Evolutionary conservation across 768 basidiomycete genomes (phyloP).

Genomic region (Pulveroboletus sp.): DNA sequence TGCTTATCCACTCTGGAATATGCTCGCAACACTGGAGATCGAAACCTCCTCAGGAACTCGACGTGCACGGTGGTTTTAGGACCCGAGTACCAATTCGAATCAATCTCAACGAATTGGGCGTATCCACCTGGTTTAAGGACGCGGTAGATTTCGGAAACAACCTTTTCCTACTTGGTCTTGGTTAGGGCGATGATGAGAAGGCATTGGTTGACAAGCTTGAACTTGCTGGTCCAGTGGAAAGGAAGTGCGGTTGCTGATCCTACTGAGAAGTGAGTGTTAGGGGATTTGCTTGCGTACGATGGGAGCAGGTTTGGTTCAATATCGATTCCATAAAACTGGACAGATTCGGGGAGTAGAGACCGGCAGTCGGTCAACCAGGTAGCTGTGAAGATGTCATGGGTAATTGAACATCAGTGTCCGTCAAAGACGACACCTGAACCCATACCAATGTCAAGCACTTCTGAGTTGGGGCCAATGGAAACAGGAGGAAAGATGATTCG

Average conservation of each 20-base stretch:
- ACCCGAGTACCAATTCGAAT: conserved; percentile 12
- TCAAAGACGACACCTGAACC: conserved; percentile 16
- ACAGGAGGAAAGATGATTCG: conserved; percentile 13
- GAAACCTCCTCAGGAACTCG: conserved; percentile 8
- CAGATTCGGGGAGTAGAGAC: conserved; percentile 5
- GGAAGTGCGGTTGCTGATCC: conserved; percentile 21
- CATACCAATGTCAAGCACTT: conserved; percentile 20
- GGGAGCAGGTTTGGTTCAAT: conserved; percentile 19
- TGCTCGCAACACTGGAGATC: conserved; percentile 11
- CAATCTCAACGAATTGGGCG: conserved; percentile 27
- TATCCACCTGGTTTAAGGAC: conserved; percentile 30
- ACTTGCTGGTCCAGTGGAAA: conserved; percentile 25
- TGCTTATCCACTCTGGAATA: conserved; percentile 5
- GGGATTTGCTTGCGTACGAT: background rate
- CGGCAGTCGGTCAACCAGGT: conserved; percentile 15
- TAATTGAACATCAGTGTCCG: background rate
- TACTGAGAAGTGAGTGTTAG: conserved; percentile 11
- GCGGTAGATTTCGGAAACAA: conserved; percentile 25
- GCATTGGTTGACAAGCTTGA: conserved; percentile 30
- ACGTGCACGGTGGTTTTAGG: conserved; percentile 5
- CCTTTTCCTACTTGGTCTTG: conserved; percentile 19
- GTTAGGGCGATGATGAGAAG: conserved; percentile 29
- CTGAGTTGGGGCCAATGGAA: conserved; percentile 1
- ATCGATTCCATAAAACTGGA: conserved; percentile 21
- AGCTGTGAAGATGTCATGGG: background rate